Base-by-base conservation (phyloP, 2,329 filamentous ascomycete species). In the Fusarium multiceps region DNA sequence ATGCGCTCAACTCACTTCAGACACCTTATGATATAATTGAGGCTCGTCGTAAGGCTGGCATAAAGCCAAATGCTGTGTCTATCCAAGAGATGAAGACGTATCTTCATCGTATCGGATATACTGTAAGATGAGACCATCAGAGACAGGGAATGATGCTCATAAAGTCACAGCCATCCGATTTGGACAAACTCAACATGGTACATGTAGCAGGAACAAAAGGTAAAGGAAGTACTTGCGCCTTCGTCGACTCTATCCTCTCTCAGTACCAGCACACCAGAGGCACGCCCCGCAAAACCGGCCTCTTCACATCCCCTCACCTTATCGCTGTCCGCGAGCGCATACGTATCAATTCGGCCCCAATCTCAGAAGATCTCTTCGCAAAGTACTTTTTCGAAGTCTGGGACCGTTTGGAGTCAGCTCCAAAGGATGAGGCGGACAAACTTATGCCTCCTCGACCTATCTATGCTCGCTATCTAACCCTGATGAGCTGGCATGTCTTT, bases 1-100 rank as follows among this genome's bases (percentile, higher is more conserved):
- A 89, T 72, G 89, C 92, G 41, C 88, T 98, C 76, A 98, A 98
- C 80, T 92, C 93, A 46, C 89, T 98, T 53, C 96, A 99, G 80
- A 93, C 92, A 43, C 97, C 97, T 55, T 95, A 91, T 77, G 88
- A 91, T 50, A 87, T 93, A 54, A 87, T 98, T 20, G 90, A 97
- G 77, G 89, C 91, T 53, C 90, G 96, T 54, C 87, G 89, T 57
- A 92, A 92, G 78, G 91, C 91, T 20, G 92, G 93, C 21, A 83
- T 89, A 67, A 87, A 85, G 28, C 89, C 92, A 75, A 92, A 96
- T 79, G 85, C 88, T 63, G 84, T 85, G 59, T 84, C 92, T 11
- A 89, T 96, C 49, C 87, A 88, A 4, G 92, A 97, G 79, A 97
- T 97, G 89, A 86, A 89, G 70, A 87, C 89, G 64, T 97, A 93